Evolutionary conservation across 2,329 filamentous ascomycete species (phyloP), one percentile per base, ranked within the genome.

Genomic region (Phialophora expanda): DNA sequence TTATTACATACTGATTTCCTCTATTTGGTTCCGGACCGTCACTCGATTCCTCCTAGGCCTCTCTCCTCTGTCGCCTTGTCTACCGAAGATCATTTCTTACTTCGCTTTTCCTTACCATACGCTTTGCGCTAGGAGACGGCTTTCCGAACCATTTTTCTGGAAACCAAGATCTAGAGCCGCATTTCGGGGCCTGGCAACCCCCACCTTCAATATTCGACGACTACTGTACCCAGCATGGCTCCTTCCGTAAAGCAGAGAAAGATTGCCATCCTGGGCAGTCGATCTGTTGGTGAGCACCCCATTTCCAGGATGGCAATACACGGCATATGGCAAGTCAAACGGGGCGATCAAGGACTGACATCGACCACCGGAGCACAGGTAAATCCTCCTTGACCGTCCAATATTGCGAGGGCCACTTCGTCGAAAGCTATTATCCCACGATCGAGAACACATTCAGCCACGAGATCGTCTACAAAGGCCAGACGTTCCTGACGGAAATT

Each of bases 401-500:
- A 77, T 98, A 95, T 76, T 94, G 97, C 76, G 95, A 99, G 78
- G 93, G 93, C 69, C 93, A 97, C 81, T 99, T 99, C 77, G 94
- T 99, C 76, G 95, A 99, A 79, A 96, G 91, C 79, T 99, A 99
- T 81, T 99, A 99, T 79, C 95, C 95, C 41, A 99, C 95, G 48
- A 98, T 99, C 75, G 95, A 99, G 80, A 99, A 98, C 79, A 98
- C 94, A 2, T 99, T 99, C 78, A 96, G 90, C 83, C 96, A 96
- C 79, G 89, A 93, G 72, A 97, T 99, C 78, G 90, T 92, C 74
- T 90, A 91, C 79, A 96, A 95, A 80, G 90, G 91, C 58, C 92
- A 97, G 79, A 95, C 98, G 71, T 99, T 89, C 79, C 89, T 91
- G 59, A 97, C 93, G 12, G 95, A 99, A 82, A 98, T 99, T 75